Evolutionary conservation across 257 asterid species (phyloP).

Genomic region (Echites panduratus): DNA sequence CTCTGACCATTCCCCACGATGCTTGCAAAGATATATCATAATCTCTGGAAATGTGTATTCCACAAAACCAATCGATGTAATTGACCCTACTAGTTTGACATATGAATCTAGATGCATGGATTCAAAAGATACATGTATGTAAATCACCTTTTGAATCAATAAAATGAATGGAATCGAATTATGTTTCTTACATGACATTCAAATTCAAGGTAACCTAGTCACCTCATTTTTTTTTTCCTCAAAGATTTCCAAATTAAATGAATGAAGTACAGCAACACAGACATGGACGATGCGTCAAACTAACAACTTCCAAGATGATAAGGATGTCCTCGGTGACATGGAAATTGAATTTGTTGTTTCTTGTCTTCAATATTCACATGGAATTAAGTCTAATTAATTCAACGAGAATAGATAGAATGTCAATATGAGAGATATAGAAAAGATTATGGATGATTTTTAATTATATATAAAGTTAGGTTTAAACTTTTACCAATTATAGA

Average conservation of each 20-base stretch:
- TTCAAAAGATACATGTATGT: constrained; percentile 4
- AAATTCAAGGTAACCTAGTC: not conserved
- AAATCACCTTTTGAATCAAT: not conserved
- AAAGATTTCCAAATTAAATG: not conserved
- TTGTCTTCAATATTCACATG: not conserved
- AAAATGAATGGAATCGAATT: not conserved
- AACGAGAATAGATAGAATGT: too few relatives aligned
- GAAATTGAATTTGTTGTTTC: not conserved
- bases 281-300: not conserved
- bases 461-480: too few relatives aligned
- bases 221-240: not conserved
- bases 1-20: too few relatives aligned
- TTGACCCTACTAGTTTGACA: not conserved
- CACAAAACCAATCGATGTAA: not conserved
- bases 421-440: too few relatives aligned
- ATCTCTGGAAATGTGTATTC: not conserved
- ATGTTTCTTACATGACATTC: not conserved
- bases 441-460: too few relatives aligned
- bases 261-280: not conserved
- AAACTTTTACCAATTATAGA: too few relatives aligned
- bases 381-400: too few relatives aligned
- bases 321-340: not conserved
- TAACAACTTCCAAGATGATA: not conserved
- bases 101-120: not conserved
- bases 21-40: not conserved